Percentiles rank a stretch among this genome's conserved stretches.
phyloP scores from a whole-genome alignment of 1,284 basidiomycete species.

The Puccinia coronata region DNA sequence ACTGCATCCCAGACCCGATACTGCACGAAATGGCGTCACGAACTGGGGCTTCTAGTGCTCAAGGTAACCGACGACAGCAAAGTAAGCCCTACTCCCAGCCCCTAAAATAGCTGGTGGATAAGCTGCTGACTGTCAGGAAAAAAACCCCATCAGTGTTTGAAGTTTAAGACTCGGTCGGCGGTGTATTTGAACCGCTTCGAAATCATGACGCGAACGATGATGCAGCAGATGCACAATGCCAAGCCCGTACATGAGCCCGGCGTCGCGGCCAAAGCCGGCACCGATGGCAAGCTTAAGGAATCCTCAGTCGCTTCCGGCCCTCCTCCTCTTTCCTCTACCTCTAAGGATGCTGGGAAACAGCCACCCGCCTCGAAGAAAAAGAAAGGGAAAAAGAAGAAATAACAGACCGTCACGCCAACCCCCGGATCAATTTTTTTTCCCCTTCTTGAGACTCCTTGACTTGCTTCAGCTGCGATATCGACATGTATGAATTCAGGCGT shows the following conservation, averaged over 20 bases:
- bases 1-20: slow-evolving; percentile 29
- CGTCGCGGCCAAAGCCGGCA: too few relatives aligned
- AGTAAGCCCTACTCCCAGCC: background rate
- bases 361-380: slow-evolving; percentile 1
- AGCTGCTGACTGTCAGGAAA: background rate
- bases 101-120: background rate
- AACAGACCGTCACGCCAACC: too few relatives aligned
- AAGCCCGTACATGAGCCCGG: background rate
- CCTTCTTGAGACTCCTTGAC: too few relatives aligned
- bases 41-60: slow-evolving; percentile 7
- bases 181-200: slow-evolving; percentile 41
- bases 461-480: too few relatives aligned
- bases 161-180: slow-evolving; percentile 42
- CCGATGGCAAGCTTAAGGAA: background rate
- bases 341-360: background rate
- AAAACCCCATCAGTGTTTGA: slow-evolving; percentile 21
- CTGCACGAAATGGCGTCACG: slow-evolving; percentile 33
- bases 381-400: slow-evolving; percentile 25
- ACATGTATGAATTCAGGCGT: too few relatives aligned
- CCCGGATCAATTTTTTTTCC: too few relatives aligned
- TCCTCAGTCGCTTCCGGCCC: background rate
- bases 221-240: background rate
- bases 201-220: slow-evolving; percentile 24
- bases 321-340: background rate
- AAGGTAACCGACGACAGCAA: slow-evolving; percentile 40